Conservation (phyloP, 805 yeast species). For the Wickerhamomyces strasburgensis region DNA sequence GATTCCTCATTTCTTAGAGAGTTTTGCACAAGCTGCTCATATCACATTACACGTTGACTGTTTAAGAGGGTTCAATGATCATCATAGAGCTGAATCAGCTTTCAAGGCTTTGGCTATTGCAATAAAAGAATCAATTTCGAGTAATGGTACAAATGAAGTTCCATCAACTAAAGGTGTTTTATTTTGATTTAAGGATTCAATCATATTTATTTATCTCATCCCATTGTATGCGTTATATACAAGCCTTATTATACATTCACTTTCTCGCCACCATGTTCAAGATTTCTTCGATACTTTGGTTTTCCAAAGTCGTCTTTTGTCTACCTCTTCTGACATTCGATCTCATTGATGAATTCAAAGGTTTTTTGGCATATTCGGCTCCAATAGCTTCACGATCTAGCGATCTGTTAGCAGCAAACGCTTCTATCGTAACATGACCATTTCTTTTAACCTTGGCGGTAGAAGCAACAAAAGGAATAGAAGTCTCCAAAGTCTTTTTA, state of each 20-base stretch:
- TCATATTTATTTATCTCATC: conserved; percentile 1
- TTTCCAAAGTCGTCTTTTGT: no score
- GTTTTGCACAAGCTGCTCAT: conserved; percentile 89
- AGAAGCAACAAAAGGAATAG: conserved; percentile 38
- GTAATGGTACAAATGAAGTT: conserved; percentile 83
- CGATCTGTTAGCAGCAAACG: no score
- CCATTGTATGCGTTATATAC: not conserved
- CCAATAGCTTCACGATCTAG: no score
- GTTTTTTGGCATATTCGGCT: no score
- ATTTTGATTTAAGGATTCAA: conserved; percentile 35
- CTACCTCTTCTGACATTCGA: no score
- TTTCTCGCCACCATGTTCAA: no score
- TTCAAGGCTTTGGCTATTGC: conserved; percentile 96
- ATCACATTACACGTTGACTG: conserved; percentile 94
- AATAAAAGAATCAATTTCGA: conserved; percentile 74
- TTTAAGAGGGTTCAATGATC: conserved; percentile 89
- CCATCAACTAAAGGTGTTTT: conserved; percentile 97
- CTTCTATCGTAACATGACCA: no score
- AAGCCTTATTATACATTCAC: not conserved
- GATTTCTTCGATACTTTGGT: no score
- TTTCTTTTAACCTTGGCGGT: no score
- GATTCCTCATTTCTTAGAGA: conserved; percentile 96
- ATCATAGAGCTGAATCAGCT: conserved; percentile 93
- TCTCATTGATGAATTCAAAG: no score
- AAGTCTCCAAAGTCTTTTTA: conserved; percentile 38